Evolutionary conservation across 1,284 basidiomycete species (phyloP).

Genomic region (Ganoderma resinaceum): DNA sequence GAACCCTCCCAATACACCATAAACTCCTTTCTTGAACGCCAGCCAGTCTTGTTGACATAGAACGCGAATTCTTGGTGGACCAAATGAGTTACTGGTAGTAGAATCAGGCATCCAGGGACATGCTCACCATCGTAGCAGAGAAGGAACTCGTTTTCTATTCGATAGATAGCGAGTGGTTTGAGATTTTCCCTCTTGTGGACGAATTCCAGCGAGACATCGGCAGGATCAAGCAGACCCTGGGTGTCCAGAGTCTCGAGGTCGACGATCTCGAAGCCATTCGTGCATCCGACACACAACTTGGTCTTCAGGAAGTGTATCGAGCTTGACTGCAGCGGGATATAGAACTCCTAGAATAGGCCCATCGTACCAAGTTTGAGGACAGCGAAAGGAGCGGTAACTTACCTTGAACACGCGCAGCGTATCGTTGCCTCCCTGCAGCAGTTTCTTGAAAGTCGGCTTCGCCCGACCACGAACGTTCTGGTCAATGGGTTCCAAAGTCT

Average conservation of each 20-base stretch:
- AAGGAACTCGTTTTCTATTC: conserved; percentile 96
- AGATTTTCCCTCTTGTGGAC: conserved; percentile 87
- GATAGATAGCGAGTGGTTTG: conserved; percentile 95
- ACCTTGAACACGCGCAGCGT: conserved; percentile 94
- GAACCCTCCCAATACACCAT: conserved; percentile 97
- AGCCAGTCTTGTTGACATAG: conserved; percentile 97
- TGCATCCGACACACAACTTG: conserved; percentile 96
- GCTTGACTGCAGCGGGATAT: conserved; percentile 96
- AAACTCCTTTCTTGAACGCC: conserved; percentile 90
- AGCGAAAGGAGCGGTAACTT: conserved; percentile 35
- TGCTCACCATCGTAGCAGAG: conserved; percentile 94
- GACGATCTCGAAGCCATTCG: conserved; percentile 99
- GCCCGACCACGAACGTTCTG: conserved; percentile 83
- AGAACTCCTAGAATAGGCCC: conserved; percentile 81
- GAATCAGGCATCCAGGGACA: conserved; percentile 15
- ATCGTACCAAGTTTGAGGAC: neutral
- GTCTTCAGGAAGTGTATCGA: conserved; percentile 99
- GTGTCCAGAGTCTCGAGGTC: conserved; percentile 98
- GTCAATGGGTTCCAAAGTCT: conserved; percentile 96
- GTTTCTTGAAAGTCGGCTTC: conserved; percentile 94
- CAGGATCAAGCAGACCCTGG: conserved; percentile 94
- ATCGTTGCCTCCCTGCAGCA: conserved; percentile 95
- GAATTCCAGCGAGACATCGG: conserved; percentile 92
- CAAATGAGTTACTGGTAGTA: conserved; percentile 7
- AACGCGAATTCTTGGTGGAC: conserved; percentile 92